Conservation (phyloP, 192 early-diverging fungal species). For the Linnemannia zychae region DNA sequence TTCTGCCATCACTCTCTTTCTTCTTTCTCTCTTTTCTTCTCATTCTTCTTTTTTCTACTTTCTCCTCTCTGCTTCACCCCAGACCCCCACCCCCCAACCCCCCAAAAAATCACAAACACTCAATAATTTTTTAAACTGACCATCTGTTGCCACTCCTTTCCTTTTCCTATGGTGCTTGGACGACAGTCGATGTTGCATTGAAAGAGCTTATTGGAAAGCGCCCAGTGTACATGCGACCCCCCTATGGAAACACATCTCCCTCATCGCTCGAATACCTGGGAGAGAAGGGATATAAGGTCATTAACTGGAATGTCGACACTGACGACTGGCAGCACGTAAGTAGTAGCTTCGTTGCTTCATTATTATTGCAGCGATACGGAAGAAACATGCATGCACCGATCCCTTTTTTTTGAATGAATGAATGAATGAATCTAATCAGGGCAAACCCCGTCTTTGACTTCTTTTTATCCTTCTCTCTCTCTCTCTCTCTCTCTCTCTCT, state of each 20-base stretch:
- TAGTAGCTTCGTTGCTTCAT: not conserved
- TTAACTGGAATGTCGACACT: constrained; percentile 62
- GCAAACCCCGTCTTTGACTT: not conserved
- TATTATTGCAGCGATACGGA: not conserved
- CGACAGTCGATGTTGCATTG: constrained; percentile 30
- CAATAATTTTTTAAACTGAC: not conserved
- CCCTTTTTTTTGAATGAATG: not conserved
- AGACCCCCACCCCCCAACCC: too few relatives aligned
- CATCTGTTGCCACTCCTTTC: not conserved
- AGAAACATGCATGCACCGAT: not conserved
- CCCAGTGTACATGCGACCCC: constrained; percentile 66
- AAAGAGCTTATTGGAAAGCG: constrained; percentile 58
- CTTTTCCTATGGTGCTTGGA: not conserved
- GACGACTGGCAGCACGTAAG: constrained; percentile 49
- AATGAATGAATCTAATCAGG: not conserved
- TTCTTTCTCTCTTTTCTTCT: too few relatives aligned
- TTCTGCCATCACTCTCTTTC: too few relatives aligned
- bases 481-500: not conserved
- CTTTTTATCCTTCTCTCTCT: not conserved
- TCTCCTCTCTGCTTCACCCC: too few relatives aligned
- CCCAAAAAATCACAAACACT: too few relatives aligned
- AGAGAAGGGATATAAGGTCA: constrained; percentile 44
- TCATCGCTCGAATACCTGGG: constrained; percentile 26
- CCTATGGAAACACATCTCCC: constrained; percentile 53
- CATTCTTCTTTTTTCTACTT: too few relatives aligned